Evolutionary conservation across 352 stramenopile species (phyloP).

Genomic region (Globisporangium splendens): DNA sequence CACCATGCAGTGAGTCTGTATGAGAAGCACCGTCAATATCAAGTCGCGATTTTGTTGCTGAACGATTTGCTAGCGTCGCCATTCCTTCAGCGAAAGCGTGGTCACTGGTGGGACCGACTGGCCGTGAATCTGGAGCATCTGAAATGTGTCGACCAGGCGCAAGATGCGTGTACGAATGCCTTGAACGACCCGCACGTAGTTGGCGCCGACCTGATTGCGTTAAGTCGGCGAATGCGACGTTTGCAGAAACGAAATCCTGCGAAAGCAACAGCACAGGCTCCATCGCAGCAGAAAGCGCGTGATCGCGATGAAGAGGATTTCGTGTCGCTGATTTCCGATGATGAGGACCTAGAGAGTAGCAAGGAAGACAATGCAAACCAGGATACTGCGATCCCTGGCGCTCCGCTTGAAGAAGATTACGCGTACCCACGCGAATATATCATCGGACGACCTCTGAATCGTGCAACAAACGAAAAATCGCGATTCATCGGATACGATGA

Average conservation of each 20-base stretch:
- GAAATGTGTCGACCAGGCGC: slow-evolving; percentile 53
- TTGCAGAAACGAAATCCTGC: slow-evolving; percentile 23
- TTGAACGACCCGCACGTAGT: slow-evolving; percentile 54
- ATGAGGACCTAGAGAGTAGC: slow-evolving; percentile 4
- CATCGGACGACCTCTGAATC: slow-evolving; percentile 69
- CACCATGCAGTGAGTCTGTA: slow-evolving; percentile 56
- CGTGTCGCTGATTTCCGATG: slow-evolving; percentile 16
- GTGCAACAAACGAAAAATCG: slow-evolving; percentile 72
- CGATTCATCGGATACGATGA: slow-evolving; percentile 87
- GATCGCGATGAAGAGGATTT: slow-evolving; percentile 6
- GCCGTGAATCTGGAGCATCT: slow-evolving; percentile 74
- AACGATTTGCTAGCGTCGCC: slow-evolving; percentile 54
- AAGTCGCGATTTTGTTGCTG: slow-evolving; percentile 59
- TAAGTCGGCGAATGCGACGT: slow-evolving; percentile 49
- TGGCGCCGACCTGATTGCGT: slow-evolving; percentile 45
- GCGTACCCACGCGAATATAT: slow-evolving; percentile 49
- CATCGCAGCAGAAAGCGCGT: not conserved
- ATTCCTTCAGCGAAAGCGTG: slow-evolving; percentile 61
- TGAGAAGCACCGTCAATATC: slow-evolving; percentile 75
- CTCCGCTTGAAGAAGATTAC: slow-evolving; percentile 17
- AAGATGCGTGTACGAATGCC: slow-evolving; percentile 42
- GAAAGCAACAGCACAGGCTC: not conserved
- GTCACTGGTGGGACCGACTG: slow-evolving; percentile 72
- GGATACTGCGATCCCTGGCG: not conserved
- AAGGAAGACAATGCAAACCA: not conserved